These are phyloP conservation scores for Ogataea hybrid DNA, from an alignment of 1,139 yeast genomes.

Conservation along the genomic window DNA sequence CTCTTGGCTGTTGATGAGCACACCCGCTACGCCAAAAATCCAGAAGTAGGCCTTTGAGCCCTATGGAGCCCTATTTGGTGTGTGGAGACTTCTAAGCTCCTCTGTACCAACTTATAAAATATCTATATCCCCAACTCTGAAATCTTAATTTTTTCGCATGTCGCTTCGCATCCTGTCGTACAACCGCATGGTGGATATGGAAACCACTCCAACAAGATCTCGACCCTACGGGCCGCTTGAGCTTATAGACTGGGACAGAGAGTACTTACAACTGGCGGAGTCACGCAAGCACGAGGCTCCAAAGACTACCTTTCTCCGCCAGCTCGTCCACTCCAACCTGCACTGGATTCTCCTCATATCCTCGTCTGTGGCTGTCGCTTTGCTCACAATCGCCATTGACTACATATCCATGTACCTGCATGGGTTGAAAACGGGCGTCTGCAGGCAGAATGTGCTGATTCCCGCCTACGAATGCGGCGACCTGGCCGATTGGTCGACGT, in stretches of 20 bases:
- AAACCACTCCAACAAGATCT: background rate
- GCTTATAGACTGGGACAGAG: slow-evolving; percentile 43
- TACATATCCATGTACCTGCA: slow-evolving; percentile 60
- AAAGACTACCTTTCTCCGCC: slow-evolving; percentile 9
- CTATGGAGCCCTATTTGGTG: no score
- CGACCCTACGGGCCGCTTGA: slow-evolving; percentile 33
- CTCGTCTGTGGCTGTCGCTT: slow-evolving; percentile 58
- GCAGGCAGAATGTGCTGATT: slow-evolving; percentile 37
- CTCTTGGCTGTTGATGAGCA: no score
- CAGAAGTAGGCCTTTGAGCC: background rate
- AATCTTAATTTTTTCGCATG: slow-evolving; percentile 1
- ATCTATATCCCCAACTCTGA: background rate
- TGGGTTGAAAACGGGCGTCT: slow-evolving; percentile 55
- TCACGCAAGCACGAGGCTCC: slow-evolving; percentile 13
- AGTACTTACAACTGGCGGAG: slow-evolving; percentile 32
- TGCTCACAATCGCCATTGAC: slow-evolving; percentile 58
- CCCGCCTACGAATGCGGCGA: slow-evolving; percentile 31
- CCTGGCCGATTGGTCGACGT: slow-evolving; percentile 44
- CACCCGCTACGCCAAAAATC: no score
- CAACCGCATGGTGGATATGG: background rate
- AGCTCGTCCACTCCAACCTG: slow-evolving; percentile 24
- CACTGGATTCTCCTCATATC: slow-evolving; percentile 61
- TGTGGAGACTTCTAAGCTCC: background rate
- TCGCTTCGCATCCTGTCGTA: background rate
- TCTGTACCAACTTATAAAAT: no score